A percentile compares a stretch with the other conserved stretches of the same genome.
Conservation (phyloP, 176 grass and related monocot species). For the Puccinellia tenuiflora region DNA sequence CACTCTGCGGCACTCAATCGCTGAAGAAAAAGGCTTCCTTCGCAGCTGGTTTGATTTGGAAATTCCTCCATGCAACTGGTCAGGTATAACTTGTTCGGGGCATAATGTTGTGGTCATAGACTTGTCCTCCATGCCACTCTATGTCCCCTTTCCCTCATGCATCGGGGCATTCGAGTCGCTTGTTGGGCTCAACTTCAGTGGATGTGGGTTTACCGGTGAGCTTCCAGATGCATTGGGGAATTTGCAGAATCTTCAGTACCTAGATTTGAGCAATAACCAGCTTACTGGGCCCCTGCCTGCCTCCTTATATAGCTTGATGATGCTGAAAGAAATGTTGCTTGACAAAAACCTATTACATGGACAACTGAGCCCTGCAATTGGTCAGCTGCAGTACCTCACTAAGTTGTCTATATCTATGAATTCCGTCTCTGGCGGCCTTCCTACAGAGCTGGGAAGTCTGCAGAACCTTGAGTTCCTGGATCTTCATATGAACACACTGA, state of each 20-base stretch:
- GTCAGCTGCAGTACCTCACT: slow-evolving; percentile 47
- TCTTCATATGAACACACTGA: slow-evolving; percentile 54
- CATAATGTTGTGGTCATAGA: slow-evolving; percentile 58
- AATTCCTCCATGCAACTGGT: slow-evolving; percentile 85
- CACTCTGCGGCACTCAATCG: slow-evolving; percentile 48
- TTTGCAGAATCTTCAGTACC: slow-evolving; percentile 44
- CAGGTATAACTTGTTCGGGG: slow-evolving; percentile 50
- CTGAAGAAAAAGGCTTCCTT: slow-evolving; percentile 61
- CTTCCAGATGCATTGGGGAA: slow-evolving; percentile 45
- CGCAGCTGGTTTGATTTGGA: slow-evolving; percentile 75
- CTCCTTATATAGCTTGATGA: slow-evolving; percentile 51
- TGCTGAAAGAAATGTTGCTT: slow-evolving; percentile 55
- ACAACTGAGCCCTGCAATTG: slow-evolving; percentile 48
- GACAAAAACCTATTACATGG: slow-evolving; percentile 58
- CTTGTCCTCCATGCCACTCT: slow-evolving; percentile 55
- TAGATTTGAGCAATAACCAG: slow-evolving; percentile 68
- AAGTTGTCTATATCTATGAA: slow-evolving; percentile 57
- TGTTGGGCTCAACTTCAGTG: slow-evolving; percentile 64
- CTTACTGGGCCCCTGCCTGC: slow-evolving; percentile 55
- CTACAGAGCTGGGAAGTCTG: slow-evolving; percentile 60
- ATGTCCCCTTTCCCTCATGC: slow-evolving; percentile 50
- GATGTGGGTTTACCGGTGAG: slow-evolving; percentile 61
- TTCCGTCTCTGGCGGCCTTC: slow-evolving; percentile 55
- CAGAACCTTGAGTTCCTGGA: slow-evolving; percentile 61
- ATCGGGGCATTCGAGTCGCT: slow-evolving; percentile 55